These are phyloP conservation scores for Fusarium dlaminii DNA, from an alignment of 2,329 filamentous ascomycete species.

Conservation along the genomic window DNA sequence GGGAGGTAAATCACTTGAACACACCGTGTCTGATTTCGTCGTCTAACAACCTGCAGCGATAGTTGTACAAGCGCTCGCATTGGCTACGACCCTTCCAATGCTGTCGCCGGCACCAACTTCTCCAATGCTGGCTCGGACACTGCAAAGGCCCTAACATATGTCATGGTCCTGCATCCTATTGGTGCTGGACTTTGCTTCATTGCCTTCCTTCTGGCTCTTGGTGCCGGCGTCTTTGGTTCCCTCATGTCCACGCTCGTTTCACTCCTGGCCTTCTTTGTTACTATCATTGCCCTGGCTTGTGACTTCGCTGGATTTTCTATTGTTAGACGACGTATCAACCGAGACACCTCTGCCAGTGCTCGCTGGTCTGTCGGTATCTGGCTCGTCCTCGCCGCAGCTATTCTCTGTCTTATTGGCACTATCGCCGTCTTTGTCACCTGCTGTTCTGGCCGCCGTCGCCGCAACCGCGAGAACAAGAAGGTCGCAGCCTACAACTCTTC, in stretches of 20 bases:
- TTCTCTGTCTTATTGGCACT: conserved; percentile 64
- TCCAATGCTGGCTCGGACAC: conserved; percentile 55
- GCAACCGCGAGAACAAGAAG: conserved; percentile 41
- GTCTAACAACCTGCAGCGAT: conserved; percentile 47
- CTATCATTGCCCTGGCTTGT: conserved; percentile 59
- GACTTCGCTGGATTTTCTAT: conserved; percentile 69
- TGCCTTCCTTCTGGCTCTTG: conserved; percentile 65
- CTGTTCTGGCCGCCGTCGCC: conserved; percentile 60
- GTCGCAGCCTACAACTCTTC: conserved; percentile 40
- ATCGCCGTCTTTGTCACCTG: conserved; percentile 70
- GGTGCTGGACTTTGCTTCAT: conserved; percentile 66
- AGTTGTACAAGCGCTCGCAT: conserved; percentile 59
- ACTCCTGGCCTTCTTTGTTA: conserved; percentile 61
- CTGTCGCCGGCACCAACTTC: conserved; percentile 55
- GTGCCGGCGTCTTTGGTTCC: conserved; percentile 62
- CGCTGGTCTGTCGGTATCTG: conserved; percentile 65
- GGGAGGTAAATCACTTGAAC: conserved; percentile 24
- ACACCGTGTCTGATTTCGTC: background rate
- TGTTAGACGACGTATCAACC: conserved; percentile 63
- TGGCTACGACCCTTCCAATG: conserved; percentile 64
- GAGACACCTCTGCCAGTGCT: conserved; percentile 54
- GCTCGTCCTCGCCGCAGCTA: conserved; percentile 65
- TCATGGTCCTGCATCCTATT: conserved; percentile 71
- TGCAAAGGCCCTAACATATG: conserved; percentile 61
- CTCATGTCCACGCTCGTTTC: conserved; percentile 61